A percentile compares a stretch with the other conserved stretches of the same genome.
These are phyloP conservation scores for Diaporthe sp. DNA, from an alignment of 2,329 filamentous ascomycete genomes.

Conservation along the genomic window DNA sequence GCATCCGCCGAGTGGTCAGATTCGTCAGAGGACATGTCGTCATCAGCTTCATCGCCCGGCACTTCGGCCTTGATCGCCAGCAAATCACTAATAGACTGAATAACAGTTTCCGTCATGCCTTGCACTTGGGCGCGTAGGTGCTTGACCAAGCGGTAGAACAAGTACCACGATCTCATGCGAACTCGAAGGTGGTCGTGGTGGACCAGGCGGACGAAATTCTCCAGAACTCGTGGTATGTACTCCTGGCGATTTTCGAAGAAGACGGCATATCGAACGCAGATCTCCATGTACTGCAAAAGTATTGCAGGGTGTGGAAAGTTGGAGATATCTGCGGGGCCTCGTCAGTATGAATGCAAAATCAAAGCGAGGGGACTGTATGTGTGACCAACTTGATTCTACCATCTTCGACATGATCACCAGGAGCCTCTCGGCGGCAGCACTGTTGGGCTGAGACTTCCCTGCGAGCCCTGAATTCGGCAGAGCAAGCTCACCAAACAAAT, in stretches of 20 bases:
- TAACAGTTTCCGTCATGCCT: constrained; percentile 90
- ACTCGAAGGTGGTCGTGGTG: constrained; percentile 91
- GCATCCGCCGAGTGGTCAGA: constrained; percentile 91
- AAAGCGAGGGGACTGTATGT: not conserved
- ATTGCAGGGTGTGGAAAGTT: constrained; percentile 91
- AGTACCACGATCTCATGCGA: constrained; percentile 93
- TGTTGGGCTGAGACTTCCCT: constrained; percentile 83
- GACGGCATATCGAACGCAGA: constrained; percentile 90
- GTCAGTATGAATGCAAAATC: constrained; percentile 33
- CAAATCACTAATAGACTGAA: constrained; percentile 88
- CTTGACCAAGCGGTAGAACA: constrained; percentile 93
- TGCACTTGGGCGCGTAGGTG: constrained; percentile 86
- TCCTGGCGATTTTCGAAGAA: constrained; percentile 90
- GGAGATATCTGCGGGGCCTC: constrained; percentile 72
- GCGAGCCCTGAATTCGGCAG: constrained; percentile 89
- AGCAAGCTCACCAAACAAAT: constrained; percentile 93
- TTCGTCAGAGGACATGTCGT: constrained; percentile 96
- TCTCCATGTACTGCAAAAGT: constrained; percentile 97
- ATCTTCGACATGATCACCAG: constrained; percentile 95
- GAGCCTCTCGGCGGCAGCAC: constrained; percentile 81
- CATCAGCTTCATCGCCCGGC: constrained; percentile 79
- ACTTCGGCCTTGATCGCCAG: constrained; percentile 92
- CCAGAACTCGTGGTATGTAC: constrained; percentile 86
- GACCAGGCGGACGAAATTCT: constrained; percentile 90
- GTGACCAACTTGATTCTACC: constrained; percentile 83